Evolutionary conservation across 164 flowering plant species (phyloP), one percentile per base, ranked within the genome.

Genomic region (Macadamia tetraphylla): DNA sequence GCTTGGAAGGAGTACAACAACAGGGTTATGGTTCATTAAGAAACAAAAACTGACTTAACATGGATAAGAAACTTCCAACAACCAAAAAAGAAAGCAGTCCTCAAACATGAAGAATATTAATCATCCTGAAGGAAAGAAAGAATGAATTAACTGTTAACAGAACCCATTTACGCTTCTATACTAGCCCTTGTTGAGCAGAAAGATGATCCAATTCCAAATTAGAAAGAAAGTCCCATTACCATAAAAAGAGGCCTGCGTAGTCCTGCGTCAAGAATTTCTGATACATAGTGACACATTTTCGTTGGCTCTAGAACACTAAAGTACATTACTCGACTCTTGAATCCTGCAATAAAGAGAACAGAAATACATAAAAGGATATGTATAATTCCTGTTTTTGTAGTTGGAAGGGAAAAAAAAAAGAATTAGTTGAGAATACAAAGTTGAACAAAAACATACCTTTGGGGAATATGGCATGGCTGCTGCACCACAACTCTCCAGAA

Each of bases 251-350:
- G 99, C 55, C 88, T 77, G 64, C 65, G 77, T 15, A 58, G 68
- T 70, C 93, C 96, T 29, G 87, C 88, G 71, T 92, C 91, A 61
- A 92, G 79, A 73, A 95, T 82, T 84, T 95, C 96, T 32, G 99
- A 95, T 9, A 91, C 48, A 78, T 95, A 95, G 71, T 76, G 76
- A 69, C 87, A 83, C 82, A 72, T 81, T 62, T 69, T 76, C 55
- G 91, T 65, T 65, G 97, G 99, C 78, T 95, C 96, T 55, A 86
- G 63, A 70, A 87, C 79, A 65, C 82, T 88, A 46, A 85, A 80
- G 80, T 90, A 92, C 76, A 68, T 87, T 58, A 89, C 97, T 53
- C 96, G 84, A 80, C 98, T 92, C 77, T 75, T 85, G 72, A 88
- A 95, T 56, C 99, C 99, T 95, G 87, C 75, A 85, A 58, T 42